phyloP scores from a whole-genome alignment of 192 early-diverging fungal genomes.

The Backusella morwellensis region DNA sequence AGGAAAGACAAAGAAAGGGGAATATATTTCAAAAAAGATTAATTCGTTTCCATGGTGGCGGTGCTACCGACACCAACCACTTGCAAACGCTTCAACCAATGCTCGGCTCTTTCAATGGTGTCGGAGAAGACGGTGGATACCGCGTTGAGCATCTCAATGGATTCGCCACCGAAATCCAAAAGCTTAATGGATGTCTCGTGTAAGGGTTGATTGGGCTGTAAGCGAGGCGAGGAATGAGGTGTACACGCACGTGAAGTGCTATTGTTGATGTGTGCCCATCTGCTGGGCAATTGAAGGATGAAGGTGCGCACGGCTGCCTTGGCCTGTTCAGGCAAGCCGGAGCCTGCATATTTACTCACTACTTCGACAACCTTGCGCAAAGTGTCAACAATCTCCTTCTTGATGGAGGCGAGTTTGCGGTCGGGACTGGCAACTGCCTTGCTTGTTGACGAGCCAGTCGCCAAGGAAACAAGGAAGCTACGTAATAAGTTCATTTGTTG shows the following conservation, averaged over 20 bases:
- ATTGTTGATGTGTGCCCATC: constrained; percentile 60
- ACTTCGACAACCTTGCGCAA: constrained; percentile 86
- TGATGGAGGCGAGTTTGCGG: constrained; percentile 53
- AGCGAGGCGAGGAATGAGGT: constrained; percentile 23
- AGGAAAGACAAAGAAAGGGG: background rate
- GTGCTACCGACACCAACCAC: constrained; percentile 17
- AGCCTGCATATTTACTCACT: constrained; percentile 81
- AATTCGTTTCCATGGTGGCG: background rate
- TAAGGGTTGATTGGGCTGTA: constrained; percentile 14
- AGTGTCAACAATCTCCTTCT: constrained; percentile 82
- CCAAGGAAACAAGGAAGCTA: constrained; percentile 50
- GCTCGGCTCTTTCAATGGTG: constrained; percentile 64
- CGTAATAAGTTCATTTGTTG: constrained; percentile 65
- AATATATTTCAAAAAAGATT: background rate
- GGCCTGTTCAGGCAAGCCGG: constrained; percentile 80
- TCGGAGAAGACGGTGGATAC: constrained; percentile 66
- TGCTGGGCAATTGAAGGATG: constrained; percentile 75
- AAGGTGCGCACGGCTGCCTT: constrained; percentile 74
- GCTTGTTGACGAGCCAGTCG: constrained; percentile 12
- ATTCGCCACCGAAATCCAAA: constrained; percentile 70
- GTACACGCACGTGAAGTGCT: background rate
- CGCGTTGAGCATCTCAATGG: constrained; percentile 62
- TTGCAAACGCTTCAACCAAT: constrained; percentile 53
- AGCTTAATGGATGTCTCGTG: constrained; percentile 39
- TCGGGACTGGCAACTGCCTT: constrained; percentile 27